Evolutionary conservation across 2,329 filamentous ascomycete species (phyloP).

Genomic region (Trichoderma polysporum): DNA sequence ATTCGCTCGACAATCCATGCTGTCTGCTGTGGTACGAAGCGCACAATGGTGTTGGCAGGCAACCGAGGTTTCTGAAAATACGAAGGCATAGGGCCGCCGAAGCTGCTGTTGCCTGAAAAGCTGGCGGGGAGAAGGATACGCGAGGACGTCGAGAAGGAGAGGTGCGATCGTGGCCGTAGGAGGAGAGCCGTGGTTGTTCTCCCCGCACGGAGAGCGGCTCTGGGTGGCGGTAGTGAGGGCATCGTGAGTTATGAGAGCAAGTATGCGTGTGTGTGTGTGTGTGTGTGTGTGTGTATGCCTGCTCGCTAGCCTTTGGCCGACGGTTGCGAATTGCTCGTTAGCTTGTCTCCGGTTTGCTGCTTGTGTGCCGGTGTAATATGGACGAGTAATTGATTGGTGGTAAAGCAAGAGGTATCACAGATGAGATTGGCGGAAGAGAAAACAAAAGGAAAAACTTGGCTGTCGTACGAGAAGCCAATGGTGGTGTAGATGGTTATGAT

Average conservation of each 20-base stretch:
- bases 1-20: slow-evolving; percentile 99
- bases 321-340: not conserved
- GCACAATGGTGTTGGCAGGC: slow-evolving; percentile 90
- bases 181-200: slow-evolving; percentile 4
- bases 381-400: not conserved
- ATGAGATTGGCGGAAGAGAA: not conserved
- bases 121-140: slow-evolving; percentile 36
- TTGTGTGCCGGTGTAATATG: not conserved
- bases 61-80: slow-evolving; percentile 76
- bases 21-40: slow-evolving; percentile 98
- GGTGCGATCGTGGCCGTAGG: slow-evolving; percentile 23
- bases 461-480: not conserved
- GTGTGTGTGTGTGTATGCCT: not conserved
- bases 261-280: not conserved
- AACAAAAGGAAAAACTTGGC: not conserved
- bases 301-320: not conserved
- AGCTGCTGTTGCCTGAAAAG: slow-evolving; percentile 28
- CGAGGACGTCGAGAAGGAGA: slow-evolving; percentile 34
- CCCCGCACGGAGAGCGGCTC: slow-evolving; percentile 31
- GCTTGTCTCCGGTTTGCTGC: not conserved
- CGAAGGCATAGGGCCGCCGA: slow-evolving; percentile 50
- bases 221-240: slow-evolving; percentile 34
- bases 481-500: not conserved
- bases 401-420: not conserved
- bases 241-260: not conserved